Evolutionary conservation across 2,329 filamentous ascomycete species (phyloP), one percentile per base, ranked within the genome.

Genomic region (Tolypocladium sp.): DNA sequence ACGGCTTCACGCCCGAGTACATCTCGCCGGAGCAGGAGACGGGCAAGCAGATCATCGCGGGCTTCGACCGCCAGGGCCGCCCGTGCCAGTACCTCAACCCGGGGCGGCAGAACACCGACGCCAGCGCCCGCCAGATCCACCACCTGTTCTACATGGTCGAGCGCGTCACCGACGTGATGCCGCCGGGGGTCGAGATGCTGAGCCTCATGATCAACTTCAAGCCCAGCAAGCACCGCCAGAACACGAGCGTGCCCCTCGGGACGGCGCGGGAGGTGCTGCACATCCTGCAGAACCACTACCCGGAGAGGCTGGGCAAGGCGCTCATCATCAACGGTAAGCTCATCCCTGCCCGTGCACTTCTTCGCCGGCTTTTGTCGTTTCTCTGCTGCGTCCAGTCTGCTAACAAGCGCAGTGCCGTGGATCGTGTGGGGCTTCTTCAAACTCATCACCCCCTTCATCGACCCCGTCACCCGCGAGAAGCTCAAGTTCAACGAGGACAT

Each of bases 401-500:
- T 55, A 20, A 42, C 33, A 20, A 51, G 3, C 41, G 59, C 63
- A 93, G 90, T 96, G 55, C 93, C 93, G 0, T 97, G 91, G 86
- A 83, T 96, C 63, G 90, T 97, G 62, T 88, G 85, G 73, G 90
- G 90, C 56, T 99, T 99, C 82, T 96, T 97, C 82, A 97, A 96
- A 76, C 79, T 97, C 67, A 92, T 99, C 75, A 92, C 86, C 5
- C 92, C 93, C 44, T 97, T 99, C 76, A 96, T 99, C 76, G 94
- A 99, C 74, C 94, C 94, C 9, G 78, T 92, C 67, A 99, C 94
- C 12, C 86, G 90, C 60, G 87, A 94, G 69, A 99, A 99, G 80
- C 87, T 99, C 77, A 95, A 94, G 78, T 97, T 96, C 82, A 97
- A 97, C 79, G 92, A 96, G 73, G 89, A 95, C 70, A 87, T 96